Conservation (phyloP, 345 rosid genomes). For the Citrus sp. region DNA sequence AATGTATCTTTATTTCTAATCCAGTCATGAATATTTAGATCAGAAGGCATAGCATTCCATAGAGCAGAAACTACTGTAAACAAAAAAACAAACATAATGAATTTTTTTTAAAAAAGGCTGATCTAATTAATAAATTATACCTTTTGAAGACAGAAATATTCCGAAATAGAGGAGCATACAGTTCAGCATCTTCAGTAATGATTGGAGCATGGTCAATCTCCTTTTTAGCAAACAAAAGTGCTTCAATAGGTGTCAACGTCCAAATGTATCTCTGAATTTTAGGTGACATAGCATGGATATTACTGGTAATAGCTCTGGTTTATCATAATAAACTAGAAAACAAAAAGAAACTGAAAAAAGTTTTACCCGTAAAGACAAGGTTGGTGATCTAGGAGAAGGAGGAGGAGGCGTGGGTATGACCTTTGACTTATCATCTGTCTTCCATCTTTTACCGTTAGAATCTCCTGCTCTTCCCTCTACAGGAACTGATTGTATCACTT, state of each 20-base stretch:
- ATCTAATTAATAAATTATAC: constrained; percentile 24
- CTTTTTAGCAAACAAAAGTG: constrained; percentile 60
- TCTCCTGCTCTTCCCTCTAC: constrained; percentile 9
- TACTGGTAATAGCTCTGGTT: neutral
- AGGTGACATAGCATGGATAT: constrained; percentile 4
- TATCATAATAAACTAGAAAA: neutral
- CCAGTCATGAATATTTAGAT: neutral
- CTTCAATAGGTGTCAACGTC: constrained; percentile 60
- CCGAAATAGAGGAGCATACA: constrained; percentile 53
- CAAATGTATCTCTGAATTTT: constrained; percentile 46
- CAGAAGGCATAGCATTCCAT: neutral
- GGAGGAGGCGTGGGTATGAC: constrained; percentile 27
- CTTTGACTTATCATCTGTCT: constrained; percentile 20
- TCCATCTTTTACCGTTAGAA: constrained; percentile 15
- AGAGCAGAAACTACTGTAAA: neutral
- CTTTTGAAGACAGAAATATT: constrained; percentile 73
- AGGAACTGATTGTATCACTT: neutral
- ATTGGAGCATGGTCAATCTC: constrained; percentile 54
- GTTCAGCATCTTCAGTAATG: constrained; percentile 42
- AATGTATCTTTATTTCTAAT: neutral
- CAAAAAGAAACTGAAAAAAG: neutral
- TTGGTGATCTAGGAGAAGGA: constrained; percentile 23
- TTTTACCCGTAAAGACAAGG: constrained; percentile 51
- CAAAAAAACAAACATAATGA: neutral
- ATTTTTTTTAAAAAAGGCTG: neutral